Evolutionary conservation across 345 rosid genomes (phyloP).

Genomic region (Pistacia atlantica): DNA sequence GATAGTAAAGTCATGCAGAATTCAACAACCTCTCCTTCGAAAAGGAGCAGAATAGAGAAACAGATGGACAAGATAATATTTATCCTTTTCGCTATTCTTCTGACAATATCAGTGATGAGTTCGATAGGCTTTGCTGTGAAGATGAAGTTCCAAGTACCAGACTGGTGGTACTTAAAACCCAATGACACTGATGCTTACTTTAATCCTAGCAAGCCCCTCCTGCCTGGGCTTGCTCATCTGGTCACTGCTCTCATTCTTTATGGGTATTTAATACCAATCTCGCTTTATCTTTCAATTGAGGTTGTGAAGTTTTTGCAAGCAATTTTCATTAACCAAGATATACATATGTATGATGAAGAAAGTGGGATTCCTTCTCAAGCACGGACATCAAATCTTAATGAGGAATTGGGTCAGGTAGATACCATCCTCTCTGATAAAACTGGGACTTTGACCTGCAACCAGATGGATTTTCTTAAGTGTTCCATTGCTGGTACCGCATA

Average conservation of each 20-base stretch:
- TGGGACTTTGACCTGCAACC: slow-evolving; percentile 97
- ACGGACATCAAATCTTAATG: slow-evolving; percentile 93
- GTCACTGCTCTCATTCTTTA: slow-evolving; percentile 94
- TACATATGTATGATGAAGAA: slow-evolving; percentile 86
- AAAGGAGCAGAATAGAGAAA: slow-evolving; percentile 81
- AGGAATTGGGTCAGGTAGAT: slow-evolving; percentile 97
- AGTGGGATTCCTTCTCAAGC: slow-evolving; percentile 85
- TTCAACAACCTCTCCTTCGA: slow-evolving; percentile 84
- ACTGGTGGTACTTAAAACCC: slow-evolving; percentile 85
- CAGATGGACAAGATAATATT: slow-evolving; percentile 94
- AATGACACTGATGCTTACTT: slow-evolving; percentile 45
- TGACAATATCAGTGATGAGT: slow-evolving; percentile 72
- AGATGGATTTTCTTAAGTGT: slow-evolving; percentile 98
- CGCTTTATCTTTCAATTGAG: slow-evolving; percentile 95
- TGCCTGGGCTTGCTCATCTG: slow-evolving; percentile 79
- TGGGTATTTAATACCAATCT: slow-evolving; percentile 97
- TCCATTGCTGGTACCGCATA: slow-evolving; percentile 88
- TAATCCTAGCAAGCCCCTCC: slow-evolving; percentile 55
- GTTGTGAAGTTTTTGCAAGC: slow-evolving; percentile 98
- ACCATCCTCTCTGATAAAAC: slow-evolving; percentile 98
- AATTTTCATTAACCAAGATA: slow-evolving; percentile 83
- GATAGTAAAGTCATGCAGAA: slow-evolving; percentile 98
- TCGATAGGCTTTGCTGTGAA: slow-evolving; percentile 85
- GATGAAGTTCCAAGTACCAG: slow-evolving; percentile 73
- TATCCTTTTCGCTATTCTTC: slow-evolving; percentile 70